Conservation (phyloP, 2,329 filamentous ascomycete species). For the Lecanicillium sp. region DNA sequence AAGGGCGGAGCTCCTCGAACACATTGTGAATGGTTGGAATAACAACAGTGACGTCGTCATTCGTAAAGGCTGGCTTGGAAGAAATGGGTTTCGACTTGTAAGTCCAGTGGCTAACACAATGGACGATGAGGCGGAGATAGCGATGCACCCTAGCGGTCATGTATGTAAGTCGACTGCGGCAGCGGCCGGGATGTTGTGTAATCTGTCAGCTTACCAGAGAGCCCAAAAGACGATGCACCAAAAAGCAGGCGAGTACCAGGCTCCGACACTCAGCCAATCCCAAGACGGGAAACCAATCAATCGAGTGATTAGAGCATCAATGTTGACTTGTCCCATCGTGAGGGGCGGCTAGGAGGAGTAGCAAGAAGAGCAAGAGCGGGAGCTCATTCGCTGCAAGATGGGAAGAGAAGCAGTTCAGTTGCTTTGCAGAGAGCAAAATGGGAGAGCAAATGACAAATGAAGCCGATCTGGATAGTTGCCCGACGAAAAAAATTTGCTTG, state of each 20-base stretch:
- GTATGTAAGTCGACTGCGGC: constrained; percentile 17
- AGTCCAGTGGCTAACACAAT: constrained; percentile 77
- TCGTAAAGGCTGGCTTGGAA: constrained; percentile 70
- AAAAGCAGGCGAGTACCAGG: constrained; percentile 39
- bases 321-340: constrained; percentile 6
- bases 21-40: constrained; percentile 87
- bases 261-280: constrained; percentile 25
- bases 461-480: not conserved
- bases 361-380: not conserved
- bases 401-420: not conserved
- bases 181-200: not conserved
- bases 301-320: not conserved
- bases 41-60: constrained; percentile 85
- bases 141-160: constrained; percentile 63
- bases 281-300: constrained; percentile 10
- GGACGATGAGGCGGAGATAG: constrained; percentile 79
- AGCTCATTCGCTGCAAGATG: not conserved
- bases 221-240: constrained; percentile 33
- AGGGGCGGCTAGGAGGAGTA: not conserved
- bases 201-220: constrained; percentile 39
- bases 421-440: not conserved
- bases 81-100: constrained; percentile 83
- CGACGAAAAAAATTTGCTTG: constrained; percentile 2
- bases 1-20: constrained; percentile 76
- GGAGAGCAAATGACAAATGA: not conserved